These are phyloP conservation scores for Mucor piriformis DNA, from an alignment of 371 early-diverging fungal species.

Conservation along the genomic window DNA sequence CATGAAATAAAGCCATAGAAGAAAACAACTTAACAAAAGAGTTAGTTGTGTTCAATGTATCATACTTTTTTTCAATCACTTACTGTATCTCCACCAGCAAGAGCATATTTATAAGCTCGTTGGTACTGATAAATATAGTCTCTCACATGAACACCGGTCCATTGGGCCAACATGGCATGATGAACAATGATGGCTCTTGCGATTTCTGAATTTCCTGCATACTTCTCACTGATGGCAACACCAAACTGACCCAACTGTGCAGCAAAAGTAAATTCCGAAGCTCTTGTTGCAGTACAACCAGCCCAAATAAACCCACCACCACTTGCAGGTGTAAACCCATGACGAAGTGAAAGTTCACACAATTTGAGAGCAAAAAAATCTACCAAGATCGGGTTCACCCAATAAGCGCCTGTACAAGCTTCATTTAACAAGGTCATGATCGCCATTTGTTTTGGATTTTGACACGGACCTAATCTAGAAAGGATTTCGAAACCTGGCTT, in stretches of 20 bases:
- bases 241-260: constrained; percentile 44
- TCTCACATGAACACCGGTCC: constrained; percentile 38
- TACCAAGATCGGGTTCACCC: constrained; percentile 39
- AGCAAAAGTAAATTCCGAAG: constrained; percentile 36
- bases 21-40: constrained; percentile 29
- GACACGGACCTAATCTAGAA: constrained; percentile 21
- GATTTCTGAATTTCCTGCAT: constrained; percentile 46
- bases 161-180: constrained; percentile 40
- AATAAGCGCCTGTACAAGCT: constrained; percentile 45
- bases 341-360: constrained; percentile 38
- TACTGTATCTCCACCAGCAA: constrained; percentile 49
- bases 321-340: constrained; percentile 38
- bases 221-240: constrained; percentile 35
- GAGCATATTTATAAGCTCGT: constrained; percentile 42
- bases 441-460: constrained; percentile 25
- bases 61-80: background rate
- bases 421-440: constrained; percentile 44
- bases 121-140: constrained; percentile 40
- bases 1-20: constrained; percentile 42
- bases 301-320: constrained; percentile 46
- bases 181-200: constrained; percentile 42
- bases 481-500: constrained; percentile 29
- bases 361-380: constrained; percentile 41
- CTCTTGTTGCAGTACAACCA: constrained; percentile 39
- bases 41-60: background rate